Base-by-base conservation (phyloP, 768 basidiomycete species). In the Lactifluus volemus region DNA sequence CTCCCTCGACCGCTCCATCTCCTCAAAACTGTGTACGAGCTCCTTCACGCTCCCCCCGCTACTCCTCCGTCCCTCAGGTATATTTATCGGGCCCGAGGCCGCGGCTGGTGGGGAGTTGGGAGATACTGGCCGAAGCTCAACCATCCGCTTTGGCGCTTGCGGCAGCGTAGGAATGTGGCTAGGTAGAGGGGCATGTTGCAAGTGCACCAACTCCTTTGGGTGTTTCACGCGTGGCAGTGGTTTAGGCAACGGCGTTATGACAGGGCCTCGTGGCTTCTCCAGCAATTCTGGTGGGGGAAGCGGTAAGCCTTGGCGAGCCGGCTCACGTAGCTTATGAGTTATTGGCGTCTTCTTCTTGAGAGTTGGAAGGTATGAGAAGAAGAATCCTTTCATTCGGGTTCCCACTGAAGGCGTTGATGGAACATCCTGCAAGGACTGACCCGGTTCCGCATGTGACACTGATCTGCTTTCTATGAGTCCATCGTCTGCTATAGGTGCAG, bases 21-120 rank as follows among this genome's bases (percentile, higher is more conserved):
- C 70, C 71, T 90, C 87, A 67, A 84, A 91, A 34, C 75, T 79
- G 69, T 72, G 77, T 54, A 89, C 81, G 56, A 91, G 70, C 54
- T 90, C 88, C 71, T 80, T 88, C 59, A 91, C 89, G 66, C 86
- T 89, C 53, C 79, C 77, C 14, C 80, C 81, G 67, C 88, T 88
- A 60, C 81, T 83, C 67, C 84, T 75, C 59, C 88, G 73, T n/a
- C 74, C 74, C 49, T 74, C 70, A 25, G 70, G 64, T 1, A 68
- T 63, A 10, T 63, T 58, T 30, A 67, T 66, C 1, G 62, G 68
- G 3, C 72, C 70, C 41, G 48, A 36, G 17, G 25, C 42, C 51
- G 45, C 60, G 0, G 79, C 76, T 3, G 73, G 67, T 25, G 25
- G 25, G 25, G 25, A 25, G 25, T 25, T 25, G 12, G 69, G 72